These are phyloP conservation scores for Psidium guajava DNA, from an alignment of 345 rosid species.

Conservation along the genomic window DNA sequence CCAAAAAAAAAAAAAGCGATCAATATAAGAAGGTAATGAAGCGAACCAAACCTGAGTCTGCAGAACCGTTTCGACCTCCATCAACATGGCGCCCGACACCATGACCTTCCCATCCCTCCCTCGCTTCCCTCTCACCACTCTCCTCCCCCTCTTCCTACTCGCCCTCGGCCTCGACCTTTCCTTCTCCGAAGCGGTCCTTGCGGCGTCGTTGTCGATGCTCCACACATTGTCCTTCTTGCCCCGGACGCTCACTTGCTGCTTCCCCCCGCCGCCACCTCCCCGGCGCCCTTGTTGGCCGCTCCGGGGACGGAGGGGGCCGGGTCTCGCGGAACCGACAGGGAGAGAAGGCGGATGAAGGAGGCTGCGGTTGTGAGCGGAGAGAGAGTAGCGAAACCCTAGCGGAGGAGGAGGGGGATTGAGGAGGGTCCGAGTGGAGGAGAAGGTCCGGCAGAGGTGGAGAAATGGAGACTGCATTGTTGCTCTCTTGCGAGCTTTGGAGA, in stretches of 20 bases:
- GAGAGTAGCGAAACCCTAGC: constrained; percentile 17
- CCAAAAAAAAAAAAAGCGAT: background rate
- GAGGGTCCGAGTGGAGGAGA: background rate
- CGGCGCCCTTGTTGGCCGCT: constrained; percentile 21
- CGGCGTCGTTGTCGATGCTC: constrained; percentile 74
- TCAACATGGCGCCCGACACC: constrained; percentile 63
- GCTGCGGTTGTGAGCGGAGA: constrained; percentile 1
- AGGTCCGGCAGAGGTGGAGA: constrained; percentile 26
- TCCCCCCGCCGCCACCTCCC: background rate
- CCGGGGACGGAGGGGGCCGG: constrained; percentile 3
- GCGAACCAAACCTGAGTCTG: constrained; percentile 61
- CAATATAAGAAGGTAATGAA: background rate
- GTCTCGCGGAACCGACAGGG: background rate
- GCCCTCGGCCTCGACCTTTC: constrained; percentile 7
- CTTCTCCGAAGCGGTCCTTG: constrained; percentile 17
- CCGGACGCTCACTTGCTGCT: constrained; percentile 20
- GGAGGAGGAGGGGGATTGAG: background rate
- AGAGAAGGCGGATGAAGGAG: background rate
- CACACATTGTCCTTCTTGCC: constrained; percentile 66
- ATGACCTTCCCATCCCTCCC: constrained; percentile 25
- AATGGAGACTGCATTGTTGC: constrained; percentile 35
- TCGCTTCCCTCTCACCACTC: constrained; percentile 27
- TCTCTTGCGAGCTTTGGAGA: background rate
- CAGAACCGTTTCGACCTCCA: constrained; percentile 73
- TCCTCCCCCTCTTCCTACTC: constrained; percentile 33